Conservation (phyloP, 768 basidiomycete genomes). For the Omphalotus guepiniiformis region DNA sequence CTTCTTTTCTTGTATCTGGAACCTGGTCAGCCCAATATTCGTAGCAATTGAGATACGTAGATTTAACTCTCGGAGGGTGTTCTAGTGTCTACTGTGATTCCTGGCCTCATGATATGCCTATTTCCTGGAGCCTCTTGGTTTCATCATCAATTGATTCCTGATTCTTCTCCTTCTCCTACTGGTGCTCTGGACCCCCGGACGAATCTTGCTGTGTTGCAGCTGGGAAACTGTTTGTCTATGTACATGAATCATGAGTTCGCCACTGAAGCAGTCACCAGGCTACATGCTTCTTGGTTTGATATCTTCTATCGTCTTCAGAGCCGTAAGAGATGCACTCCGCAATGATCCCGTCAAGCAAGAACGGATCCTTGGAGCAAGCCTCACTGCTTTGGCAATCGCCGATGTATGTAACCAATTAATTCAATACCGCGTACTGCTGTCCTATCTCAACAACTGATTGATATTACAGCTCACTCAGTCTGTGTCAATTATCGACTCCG, state of each 20-base stretch:
- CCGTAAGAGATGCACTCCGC: constrained; percentile 55
- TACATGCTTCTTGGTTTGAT: constrained; percentile 62
- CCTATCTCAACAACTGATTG: background rate
- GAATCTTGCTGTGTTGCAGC: constrained; percentile 55
- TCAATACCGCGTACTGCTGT: background rate
- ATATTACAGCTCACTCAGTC: constrained; percentile 55
- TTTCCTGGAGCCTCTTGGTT: constrained; percentile 58
- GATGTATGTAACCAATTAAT: constrained; percentile 46
- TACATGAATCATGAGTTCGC: background rate
- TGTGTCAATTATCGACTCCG: constrained; percentile 19
- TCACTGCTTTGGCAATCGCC: constrained; percentile 61
- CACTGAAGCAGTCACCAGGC: too few species aligned
- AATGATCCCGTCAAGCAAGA: constrained; percentile 61
- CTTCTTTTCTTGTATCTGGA: constrained; percentile 55
- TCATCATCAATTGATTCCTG: constrained; percentile 52
- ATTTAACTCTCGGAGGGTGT: background rate
- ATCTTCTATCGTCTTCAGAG: constrained; percentile 64
- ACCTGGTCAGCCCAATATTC: constrained; percentile 32
- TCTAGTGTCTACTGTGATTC: constrained; percentile 46
- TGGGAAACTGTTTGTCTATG: constrained; percentile 46
- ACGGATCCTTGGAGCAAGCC: constrained; percentile 57
- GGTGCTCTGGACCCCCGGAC: constrained; percentile 38
- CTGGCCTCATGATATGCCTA: constrained; percentile 45
- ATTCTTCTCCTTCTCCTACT: constrained; percentile 17
- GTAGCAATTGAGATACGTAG: background rate